Evolutionary conservation across 495 filamentous ascomycete genomes (phyloP), one percentile per base, ranked within the genome.

Genomic region (Clohesyomyces aquaticus): DNA sequence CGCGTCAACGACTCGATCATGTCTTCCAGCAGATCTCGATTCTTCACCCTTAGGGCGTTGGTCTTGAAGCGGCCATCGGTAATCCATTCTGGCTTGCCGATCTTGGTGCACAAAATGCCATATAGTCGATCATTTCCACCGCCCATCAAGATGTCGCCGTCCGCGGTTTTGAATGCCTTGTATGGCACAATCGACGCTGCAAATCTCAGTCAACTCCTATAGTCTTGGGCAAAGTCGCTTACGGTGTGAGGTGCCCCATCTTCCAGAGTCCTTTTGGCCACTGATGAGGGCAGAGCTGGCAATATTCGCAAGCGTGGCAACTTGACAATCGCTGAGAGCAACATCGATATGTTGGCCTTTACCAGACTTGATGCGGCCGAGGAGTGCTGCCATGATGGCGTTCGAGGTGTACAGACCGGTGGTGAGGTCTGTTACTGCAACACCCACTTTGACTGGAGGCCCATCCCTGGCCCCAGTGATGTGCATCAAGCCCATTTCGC

Each of bases 381-480:
- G 78, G 47, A 98, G 77, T 0, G 95, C 93, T 0, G 94, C 94
- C 91, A 98, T 96, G 70, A 98, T 91, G 29, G 89, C 85, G 76
- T 98, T 98, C 49, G 89, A 91, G n/a, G 94, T 91, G 72, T 98
- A 98, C n/a, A 98, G 72, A 0, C 94, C 94, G 0, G 94, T 98
- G 0, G 94, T 98, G 54, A 98, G 75, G 73, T 98, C 94, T 0
- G 95, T 98, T 6, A 98, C 93, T 4, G 94, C 94, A 14, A 98
- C 94, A 3, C 94, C 94, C 1, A 98, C 94, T 76, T 98, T 98
- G 14, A 96, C 95, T 0, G 95, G 95, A 1, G 91, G 89, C 0
- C 94, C 91, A 59, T 96, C 91, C 66, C 90, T 78, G 43, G 81
- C 80, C 11, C 94, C 94, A 0, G 94, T 98, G 56, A 98, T 98